Base-by-base conservation (phyloP, 2,329 filamentous ascomycete genomes). In the Monosporascus ibericus region DNA sequence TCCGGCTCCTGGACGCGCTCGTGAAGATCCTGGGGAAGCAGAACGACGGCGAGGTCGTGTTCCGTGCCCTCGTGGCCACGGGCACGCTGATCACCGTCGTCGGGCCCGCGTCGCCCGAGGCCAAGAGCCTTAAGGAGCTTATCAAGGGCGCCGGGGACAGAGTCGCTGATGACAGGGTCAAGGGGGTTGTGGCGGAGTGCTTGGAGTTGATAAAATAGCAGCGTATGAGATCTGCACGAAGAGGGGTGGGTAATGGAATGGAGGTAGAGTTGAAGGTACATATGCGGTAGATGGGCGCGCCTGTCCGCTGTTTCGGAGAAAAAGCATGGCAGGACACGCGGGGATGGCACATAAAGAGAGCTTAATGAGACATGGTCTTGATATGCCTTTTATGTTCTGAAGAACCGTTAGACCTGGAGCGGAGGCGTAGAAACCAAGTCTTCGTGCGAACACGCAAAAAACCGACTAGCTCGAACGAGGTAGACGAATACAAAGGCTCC, bases 11-110 rank as follows among this genome's bases (percentile, higher is more conserved):
- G 2, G 76, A 82, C 30, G 77, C 86, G 5, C 69, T 92, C 0
- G 79, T 79, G 1, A 75, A 77, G 52, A 78, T 92, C 1, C 70
- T 95, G 1, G 72, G 75, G 6, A 78, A 76, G 3, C 85, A 89
- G 57, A 82, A 77, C 2, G 92, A 97, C 61, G 82, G 85, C 0
- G 94, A 97, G 66, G 88, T 90, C 0, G 72, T 94, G 3, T 97
- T 92, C 67, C 84, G 94, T 22, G 83, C 84, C 0, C 76, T 97
- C 6, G 88, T 95, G 6, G 90, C 89, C 0, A 71, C 92, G 0
- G 95, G 94, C 0, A 99, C 92, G 1, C 67, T 95, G 54, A 68
- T 90, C 24, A 76, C 75, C 6, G 72, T 88, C 15, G 77, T 84
- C n/a, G 72, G 67, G 15, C 71, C 71, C 48, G 72, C 70, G 1